Evolutionary conservation across 176 grass and related monocot species (phyloP).

Genomic region (Oryza meridionalis): DNA sequence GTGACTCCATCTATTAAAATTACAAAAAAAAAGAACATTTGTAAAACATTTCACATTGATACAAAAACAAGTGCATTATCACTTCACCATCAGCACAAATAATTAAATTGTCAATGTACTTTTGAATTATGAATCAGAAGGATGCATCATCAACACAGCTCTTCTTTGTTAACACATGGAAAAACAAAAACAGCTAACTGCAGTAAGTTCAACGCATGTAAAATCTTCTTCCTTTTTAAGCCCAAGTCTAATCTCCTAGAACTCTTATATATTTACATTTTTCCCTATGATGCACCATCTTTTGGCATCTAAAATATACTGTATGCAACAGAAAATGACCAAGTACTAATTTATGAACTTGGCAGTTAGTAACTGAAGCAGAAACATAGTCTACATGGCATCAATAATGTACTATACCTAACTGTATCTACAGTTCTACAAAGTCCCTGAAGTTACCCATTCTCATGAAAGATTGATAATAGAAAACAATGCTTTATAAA

Average conservation of each 20-base stretch:
- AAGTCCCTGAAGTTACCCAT: conserved; percentile 10
- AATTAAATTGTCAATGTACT: conserved; percentile 22
- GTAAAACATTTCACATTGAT: conserved; percentile 21
- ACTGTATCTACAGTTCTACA: conserved; percentile 3
- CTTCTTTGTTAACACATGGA: neutral
- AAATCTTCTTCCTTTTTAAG: neutral
- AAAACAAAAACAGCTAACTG: neutral
- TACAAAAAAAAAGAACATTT: neutral
- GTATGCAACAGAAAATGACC: conserved; percentile 17
- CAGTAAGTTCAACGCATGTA: conserved; percentile 7
- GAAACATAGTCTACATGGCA: conserved; percentile 11
- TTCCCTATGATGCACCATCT: conserved; percentile 9
- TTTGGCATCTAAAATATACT: conserved; percentile 9
- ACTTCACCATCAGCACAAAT: conserved; percentile 23
- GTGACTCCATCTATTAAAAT: conserved; percentile 53
- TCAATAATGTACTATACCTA: conserved; percentile 14
- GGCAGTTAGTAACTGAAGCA: neutral
- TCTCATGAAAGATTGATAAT: neutral
- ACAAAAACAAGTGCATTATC: conserved; percentile 23
- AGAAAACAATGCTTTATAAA: neutral
- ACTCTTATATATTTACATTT: conserved; percentile 21
- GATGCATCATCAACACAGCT: neutral
- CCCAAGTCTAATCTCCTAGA: neutral
- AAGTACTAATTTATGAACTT: neutral
- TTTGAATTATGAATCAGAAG: conserved; percentile 25